Conservation (phyloP, 768 basidiomycete genomes). For the Lentinula guzmanii region DNA sequence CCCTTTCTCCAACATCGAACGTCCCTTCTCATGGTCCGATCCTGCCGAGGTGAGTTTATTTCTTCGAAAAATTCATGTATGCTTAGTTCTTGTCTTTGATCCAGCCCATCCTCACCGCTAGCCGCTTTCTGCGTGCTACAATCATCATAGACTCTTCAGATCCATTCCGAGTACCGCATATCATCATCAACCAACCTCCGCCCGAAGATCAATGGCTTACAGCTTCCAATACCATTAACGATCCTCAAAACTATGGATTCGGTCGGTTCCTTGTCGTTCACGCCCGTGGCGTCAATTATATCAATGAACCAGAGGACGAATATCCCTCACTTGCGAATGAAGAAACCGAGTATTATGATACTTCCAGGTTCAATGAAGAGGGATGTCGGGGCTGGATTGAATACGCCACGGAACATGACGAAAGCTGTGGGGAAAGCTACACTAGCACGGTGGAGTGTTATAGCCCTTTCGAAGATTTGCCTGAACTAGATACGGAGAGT, state of each 20-base stretch:
- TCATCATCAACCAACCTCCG: conserved; percentile 33
- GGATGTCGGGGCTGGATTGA: background rate
- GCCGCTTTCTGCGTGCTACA: conserved; percentile 21
- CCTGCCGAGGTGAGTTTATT: conserved; percentile 38
- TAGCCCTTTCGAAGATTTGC: background rate
- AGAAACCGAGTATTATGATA: conserved; percentile 3
- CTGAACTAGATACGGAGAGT: conserved; percentile 3
- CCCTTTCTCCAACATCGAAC: conserved; percentile 27
- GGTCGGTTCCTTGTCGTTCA: conserved; percentile 27
- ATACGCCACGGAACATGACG: background rate
- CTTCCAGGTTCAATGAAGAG: background rate
- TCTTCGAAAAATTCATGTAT: background rate
- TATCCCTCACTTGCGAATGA: background rate
- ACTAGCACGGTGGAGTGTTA: background rate
- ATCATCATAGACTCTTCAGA: conserved; percentile 36
- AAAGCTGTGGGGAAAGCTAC: background rate
- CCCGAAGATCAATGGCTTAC: conserved; percentile 33
- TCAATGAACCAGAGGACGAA: conserved; percentile 1
- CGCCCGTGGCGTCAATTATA: conserved; percentile 1
- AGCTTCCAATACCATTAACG: conserved; percentile 26
- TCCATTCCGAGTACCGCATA: conserved; percentile 39
- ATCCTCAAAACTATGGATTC: conserved; percentile 29
- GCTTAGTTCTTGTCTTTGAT: background rate
- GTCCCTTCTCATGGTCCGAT: conserved; percentile 42
- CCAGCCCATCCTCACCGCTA: conserved; percentile 26